Evolutionary conservation across 2,329 filamentous ascomycete species (phyloP).

Genomic region (Colletotrichum chrysophilum): DNA sequence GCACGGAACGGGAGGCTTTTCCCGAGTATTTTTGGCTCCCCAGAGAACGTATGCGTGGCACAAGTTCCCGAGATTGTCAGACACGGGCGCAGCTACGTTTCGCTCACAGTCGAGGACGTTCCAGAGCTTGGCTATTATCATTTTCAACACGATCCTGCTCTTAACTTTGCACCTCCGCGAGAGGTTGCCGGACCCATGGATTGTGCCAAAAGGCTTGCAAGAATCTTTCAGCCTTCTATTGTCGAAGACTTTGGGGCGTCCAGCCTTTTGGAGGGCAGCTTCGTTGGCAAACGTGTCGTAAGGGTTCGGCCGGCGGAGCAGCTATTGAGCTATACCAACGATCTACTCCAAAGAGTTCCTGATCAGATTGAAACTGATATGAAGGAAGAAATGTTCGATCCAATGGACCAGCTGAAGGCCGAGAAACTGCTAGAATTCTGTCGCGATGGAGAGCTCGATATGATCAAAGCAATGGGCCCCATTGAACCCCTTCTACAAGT

Average conservation of each 20-base stretch:
- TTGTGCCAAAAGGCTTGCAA: not conserved
- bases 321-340: not conserved
- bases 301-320: not conserved
- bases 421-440: not conserved
- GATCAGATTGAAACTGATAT: not conserved
- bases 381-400: not conserved
- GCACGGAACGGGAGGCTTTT: not conserved
- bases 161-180: not conserved
- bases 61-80: not conserved
- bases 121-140: not conserved
- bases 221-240: not conserved
- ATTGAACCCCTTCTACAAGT: not conserved
- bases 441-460: not conserved
- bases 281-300: not conserved
- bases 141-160: not conserved
- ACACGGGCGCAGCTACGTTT: not conserved
- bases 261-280: not conserved
- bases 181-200: not conserved
- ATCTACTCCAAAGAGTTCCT: not conserved
- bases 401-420: not conserved
- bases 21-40: not conserved
- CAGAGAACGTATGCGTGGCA: not conserved
- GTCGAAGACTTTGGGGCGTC: not conserved
- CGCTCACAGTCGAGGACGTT: not conserved
- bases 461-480: not conserved